Evolutionary conservation across 768 basidiomycete genomes (phyloP), one percentile per base, ranked within the genome.

Genomic region (Pleurotus cornucopiae): DNA sequence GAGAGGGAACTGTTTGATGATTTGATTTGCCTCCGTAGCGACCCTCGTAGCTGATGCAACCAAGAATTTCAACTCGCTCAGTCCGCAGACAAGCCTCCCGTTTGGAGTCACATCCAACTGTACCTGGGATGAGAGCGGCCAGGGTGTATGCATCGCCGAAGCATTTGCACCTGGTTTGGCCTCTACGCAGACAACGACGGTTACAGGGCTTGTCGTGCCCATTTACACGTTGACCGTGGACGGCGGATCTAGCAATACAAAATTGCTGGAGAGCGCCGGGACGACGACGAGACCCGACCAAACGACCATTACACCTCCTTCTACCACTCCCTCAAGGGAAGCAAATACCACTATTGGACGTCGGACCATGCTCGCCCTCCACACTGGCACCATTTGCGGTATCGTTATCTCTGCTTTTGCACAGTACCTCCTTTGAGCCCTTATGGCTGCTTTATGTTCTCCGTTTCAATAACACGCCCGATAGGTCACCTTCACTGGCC

Each of bases 301-400:
- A 21, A 14, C 20, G n/a, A n/a, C 45, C 4, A 46, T 14, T 6
- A 4, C 45, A 12, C 45, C 45, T 5, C 45, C n/a, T 46, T 11
- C 45, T 18, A 21, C 12, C 45, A 5, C 23, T 25, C 23, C 5
- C 23, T 6, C 23, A 5, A 25, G 23, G 23, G n/a, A 46, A 20
- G n/a, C 45, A 46, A 46, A 46, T 21, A 20, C 45, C 21, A 20
- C 40, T 65, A 73, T 74, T 45, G 43, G 56, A 38, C 23, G 46
- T 26, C 12, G 54, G 13, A 34, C 14, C 21, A 26, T 30, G 25
- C 23, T 25, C 23, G 23, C 23, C 23, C 5, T 25, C 23, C 23
- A 25, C 23, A 25, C 4, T 4, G 1, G 23, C 5, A 5, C 11
- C 30, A 30, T 30, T 30, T 30, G 7, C 30, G 30, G 30, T 7